Evolutionary conservation across 768 basidiomycete species (phyloP).

Genomic region (Neoboletus brunneissimus): DNA sequence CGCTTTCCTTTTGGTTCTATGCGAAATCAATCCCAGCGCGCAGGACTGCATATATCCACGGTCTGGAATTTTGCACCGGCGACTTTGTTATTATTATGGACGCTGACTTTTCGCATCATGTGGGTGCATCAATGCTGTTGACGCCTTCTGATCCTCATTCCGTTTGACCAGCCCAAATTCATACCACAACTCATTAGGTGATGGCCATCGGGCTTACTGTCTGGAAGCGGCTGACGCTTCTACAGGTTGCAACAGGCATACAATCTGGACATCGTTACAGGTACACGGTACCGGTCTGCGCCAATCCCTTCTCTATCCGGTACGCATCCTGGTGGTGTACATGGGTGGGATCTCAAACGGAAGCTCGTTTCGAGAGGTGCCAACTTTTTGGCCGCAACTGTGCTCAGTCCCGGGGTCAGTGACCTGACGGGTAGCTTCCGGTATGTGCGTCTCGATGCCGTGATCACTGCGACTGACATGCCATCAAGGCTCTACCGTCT

Average conservation of each 20-base stretch:
- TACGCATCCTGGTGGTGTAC: slow-evolving; percentile 78
- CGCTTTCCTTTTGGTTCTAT: neutral
- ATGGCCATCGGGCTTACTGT: neutral
- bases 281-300: slow-evolving; percentile 76
- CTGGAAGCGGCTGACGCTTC: slow-evolving; percentile 1
- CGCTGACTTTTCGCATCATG: slow-evolving; percentile 94
- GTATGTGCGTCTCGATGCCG: slow-evolving; percentile 38
- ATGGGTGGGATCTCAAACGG: slow-evolving; percentile 90
- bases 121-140: slow-evolving; percentile 37
- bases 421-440: slow-evolving; percentile 91
- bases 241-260: slow-evolving; percentile 76
- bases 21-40: slow-evolving; percentile 7
- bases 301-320: slow-evolving; percentile 54
- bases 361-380: slow-evolving; percentile 87
- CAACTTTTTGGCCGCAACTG: slow-evolving; percentile 86
- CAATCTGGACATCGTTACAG: slow-evolving; percentile 90
- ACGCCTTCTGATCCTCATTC: slow-evolving; percentile 2
- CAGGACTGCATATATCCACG: slow-evolving; percentile 92
- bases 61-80: slow-evolving; percentile 83
- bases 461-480: neutral
- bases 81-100: slow-evolving; percentile 98
- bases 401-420: slow-evolving; percentile 81
- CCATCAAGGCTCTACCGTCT: slow-evolving; percentile 66
- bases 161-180: slow-evolving; percentile 75
- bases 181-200: slow-evolving; percentile 90